Evolutionary conservation across 768 basidiomycete genomes (phyloP), one percentile per base, ranked within the genome.

Genomic region (Phallus indusiatus): DNA sequence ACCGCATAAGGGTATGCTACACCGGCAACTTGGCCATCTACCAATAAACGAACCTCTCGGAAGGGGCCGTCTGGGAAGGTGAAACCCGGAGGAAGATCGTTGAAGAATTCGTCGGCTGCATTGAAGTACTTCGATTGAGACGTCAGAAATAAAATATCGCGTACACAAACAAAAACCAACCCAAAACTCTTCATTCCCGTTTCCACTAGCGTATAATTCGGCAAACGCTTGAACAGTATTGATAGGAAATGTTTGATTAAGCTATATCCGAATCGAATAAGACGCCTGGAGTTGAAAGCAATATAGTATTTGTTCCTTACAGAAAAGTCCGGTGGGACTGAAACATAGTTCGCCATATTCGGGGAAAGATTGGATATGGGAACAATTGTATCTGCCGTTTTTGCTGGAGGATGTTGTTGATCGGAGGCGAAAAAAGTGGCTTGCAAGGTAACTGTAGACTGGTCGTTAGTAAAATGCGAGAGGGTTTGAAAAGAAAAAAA

Each of bases 171-270:
- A 18, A 14, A 14, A 10, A 60, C 75, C 53, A 63, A 87, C 87
- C 88, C 89, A 91, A 66, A 89, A 90, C 70, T 91, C 89, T 67
- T 85, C 85, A 1, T 78, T 70, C 12, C 75, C 76, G 58, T 82
- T 84, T 0, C 84, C 83, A 1, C 75, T 88, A 16, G 88, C 87
- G 62, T 82, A 82, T 3, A 91, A 71, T 67, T 90, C 87, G 7
- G 83, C 86, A 61, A 78, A 86, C 0, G 84, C 74, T 49, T 82
- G 73, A 1, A 87, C 80, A 2, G 87, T 76, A 59, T 89, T 89
- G 62, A 70, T 78, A 18, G 89, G 88, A 4, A 90, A 69, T 0
- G 83, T 88, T 2, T 89, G 76, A 57, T 84, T 83, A 56, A 82
- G 67, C 88, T 88, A 57, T 20, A 47, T 47, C 16, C n/a, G 35